phyloP scores from a whole-genome alignment of 139 green algal genomes.

The Trebouxia sp. region DNA sequence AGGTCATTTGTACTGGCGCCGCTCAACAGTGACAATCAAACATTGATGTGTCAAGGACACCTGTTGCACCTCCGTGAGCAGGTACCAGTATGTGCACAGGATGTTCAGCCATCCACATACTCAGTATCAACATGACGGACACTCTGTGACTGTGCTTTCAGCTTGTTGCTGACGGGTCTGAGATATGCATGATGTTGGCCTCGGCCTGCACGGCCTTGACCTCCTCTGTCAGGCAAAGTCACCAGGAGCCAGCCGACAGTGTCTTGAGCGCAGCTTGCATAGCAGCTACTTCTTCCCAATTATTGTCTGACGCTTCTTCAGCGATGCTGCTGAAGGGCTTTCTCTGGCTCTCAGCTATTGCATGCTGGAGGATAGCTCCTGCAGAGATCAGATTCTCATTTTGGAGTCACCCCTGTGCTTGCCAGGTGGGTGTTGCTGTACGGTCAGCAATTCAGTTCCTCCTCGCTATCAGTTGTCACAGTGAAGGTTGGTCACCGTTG shows the following conservation, averaged over 20 bases:
- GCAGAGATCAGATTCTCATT: constrained; percentile 14
- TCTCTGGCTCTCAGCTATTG: neutral
- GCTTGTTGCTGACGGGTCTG: neutral
- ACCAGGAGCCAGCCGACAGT: no score
- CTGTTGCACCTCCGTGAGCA: no score
- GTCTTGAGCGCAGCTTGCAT: no score
- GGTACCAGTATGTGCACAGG: constrained; percentile 6
- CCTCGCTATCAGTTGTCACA: neutral
- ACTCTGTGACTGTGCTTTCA: neutral
- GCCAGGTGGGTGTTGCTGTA: constrained; percentile 4
- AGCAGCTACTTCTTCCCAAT: no score
- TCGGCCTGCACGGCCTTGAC: neutral
- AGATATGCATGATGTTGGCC: no score
- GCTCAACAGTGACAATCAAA: no score
- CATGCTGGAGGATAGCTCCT: neutral
- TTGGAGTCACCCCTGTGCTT: neutral
- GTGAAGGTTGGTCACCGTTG: neutral
- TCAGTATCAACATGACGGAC: no score
- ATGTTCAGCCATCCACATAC: no score
- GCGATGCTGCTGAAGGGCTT: neutral
- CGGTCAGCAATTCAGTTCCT: constrained; percentile 1
- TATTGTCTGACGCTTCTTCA: neutral
- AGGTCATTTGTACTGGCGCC: no score
- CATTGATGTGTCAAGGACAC: no score
- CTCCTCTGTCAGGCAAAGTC: no score